Percentiles rank a stretch among this genome's conserved stretches.
phyloP scores from a whole-genome alignment of 805 yeast genomes.

The Lipomyces anomalus region DNA sequence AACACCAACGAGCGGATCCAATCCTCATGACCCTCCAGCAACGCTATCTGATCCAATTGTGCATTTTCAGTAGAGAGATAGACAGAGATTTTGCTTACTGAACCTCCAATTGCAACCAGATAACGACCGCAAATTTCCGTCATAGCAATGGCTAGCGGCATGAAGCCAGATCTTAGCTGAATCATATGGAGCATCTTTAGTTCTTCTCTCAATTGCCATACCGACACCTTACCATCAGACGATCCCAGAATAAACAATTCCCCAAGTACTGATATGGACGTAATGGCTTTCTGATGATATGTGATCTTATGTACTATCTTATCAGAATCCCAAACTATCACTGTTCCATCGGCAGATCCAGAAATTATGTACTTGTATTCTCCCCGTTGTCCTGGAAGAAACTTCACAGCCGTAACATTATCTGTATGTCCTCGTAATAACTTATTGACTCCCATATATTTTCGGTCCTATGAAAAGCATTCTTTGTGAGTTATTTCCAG shows the following conservation, averaged over 20 bases:
- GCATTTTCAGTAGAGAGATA: not conserved
- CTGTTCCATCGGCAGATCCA: constrained; percentile 59
- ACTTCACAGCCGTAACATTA: constrained; percentile 63
- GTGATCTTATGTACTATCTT: constrained; percentile 33
- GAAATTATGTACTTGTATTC: constrained; percentile 45
- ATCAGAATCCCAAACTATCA: constrained; percentile 52
- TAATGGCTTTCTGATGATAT: constrained; percentile 48
- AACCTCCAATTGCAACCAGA: constrained; percentile 67
- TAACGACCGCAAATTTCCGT: constrained; percentile 33
- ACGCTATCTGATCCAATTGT: constrained; percentile 34
- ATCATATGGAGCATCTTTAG: too few relatives aligned
- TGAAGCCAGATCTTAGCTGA: constrained; percentile 43
- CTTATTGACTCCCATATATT: constrained; percentile 42
- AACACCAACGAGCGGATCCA: constrained; percentile 81
- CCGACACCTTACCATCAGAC: constrained; percentile 51
- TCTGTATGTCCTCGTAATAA: constrained; percentile 59
- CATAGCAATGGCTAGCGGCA: constrained; percentile 41
- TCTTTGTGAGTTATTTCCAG: too few relatives aligned
- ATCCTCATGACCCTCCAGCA: constrained; percentile 86
- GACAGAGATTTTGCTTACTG: constrained; percentile 35
- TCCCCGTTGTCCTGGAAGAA: constrained; percentile 30
- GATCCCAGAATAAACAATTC: constrained; percentile 53
- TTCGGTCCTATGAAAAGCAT: too few relatives aligned
- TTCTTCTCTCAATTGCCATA: constrained; percentile 34
- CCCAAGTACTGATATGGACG: constrained; percentile 45